phyloP scores from a whole-genome alignment of 805 yeast species.

The Pichia thaimueangensis region DNA sequence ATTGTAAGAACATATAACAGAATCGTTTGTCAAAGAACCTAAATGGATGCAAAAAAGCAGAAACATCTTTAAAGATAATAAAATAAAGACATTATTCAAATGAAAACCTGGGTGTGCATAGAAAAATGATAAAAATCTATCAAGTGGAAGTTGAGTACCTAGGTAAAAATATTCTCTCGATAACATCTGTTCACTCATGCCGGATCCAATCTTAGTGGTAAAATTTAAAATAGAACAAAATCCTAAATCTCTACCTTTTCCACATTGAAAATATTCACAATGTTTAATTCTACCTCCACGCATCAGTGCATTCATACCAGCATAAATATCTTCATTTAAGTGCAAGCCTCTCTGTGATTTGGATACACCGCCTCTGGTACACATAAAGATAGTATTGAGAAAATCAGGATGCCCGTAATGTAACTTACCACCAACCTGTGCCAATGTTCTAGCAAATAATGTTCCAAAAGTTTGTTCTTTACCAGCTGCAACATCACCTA shows the following conservation, averaged over 20 bases:
- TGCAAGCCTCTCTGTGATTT: conserved; percentile 81
- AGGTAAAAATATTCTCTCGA: conserved; percentile 77
- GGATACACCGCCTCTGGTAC: conserved; percentile 82
- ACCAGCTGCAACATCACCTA: conserved; percentile 85
- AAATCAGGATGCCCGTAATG: conserved; percentile 89
- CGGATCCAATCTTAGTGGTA: conserved; percentile 82
- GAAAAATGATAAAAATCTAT: conserved; percentile 71
- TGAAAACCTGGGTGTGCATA: conserved; percentile 88
- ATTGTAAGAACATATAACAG: conserved; percentile 56
- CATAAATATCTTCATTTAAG: conserved; percentile 79
- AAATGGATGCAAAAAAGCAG: conserved; percentile 53
- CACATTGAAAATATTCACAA: conserved; percentile 79
- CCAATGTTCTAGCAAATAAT: conserved; percentile 73
- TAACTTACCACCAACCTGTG: conserved; percentile 74
- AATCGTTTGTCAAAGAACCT: conserved; percentile 55
- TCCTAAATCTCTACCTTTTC: conserved; percentile 82
- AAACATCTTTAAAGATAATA: conserved; percentile 60
- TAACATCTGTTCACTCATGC: conserved; percentile 85
- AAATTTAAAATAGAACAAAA: conserved; percentile 78
- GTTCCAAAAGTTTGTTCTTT: conserved; percentile 88
- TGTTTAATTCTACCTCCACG: conserved; percentile 83
- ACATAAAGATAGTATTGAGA: conserved; percentile 67
- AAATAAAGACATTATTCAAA: conserved; percentile 68
- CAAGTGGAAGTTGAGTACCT: conserved; percentile 71
- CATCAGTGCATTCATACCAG: conserved; percentile 73